Evolutionary conservation across 306 rosid genomes (phyloP), one percentile per base, ranked within the genome.

Genomic region (Trifolium subterraneum): DNA sequence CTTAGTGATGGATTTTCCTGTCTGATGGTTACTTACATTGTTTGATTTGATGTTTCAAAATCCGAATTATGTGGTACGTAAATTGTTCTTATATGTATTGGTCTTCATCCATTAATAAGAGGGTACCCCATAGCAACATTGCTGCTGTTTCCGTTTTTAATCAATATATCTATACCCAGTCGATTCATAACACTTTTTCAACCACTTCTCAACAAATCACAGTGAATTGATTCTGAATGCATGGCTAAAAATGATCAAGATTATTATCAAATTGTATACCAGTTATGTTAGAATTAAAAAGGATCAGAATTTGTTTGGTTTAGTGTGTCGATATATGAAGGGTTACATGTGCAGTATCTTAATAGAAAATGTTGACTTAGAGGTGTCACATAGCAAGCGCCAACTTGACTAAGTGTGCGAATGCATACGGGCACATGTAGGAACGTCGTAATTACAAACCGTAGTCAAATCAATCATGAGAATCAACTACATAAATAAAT

Each of bases 41-140:
- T 73, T 31, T 50, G 78, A 70, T 71, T 48, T 22, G 67, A 51
- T 48, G 12, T 11, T 82, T 12, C 47, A 56, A 56, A 23, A 23
- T 52, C 48, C 78, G 33, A 84, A 74, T 68, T 83, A 78, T 80
- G 77, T 70, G 75, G 75, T 44, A 71, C 61, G 52, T 19, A 36
- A 35, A 62, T 58, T 27, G 25, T 58, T 64, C 50, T 48, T 23
- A 58, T 9, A 20, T 20, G n/a, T 18, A 19, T 29, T 60, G 7
- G 31, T 68, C 27, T 13, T 10, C 69, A 45, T 35, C 59, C 83
- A 76, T 80, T 67, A 74, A 69, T 59, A 22, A 29, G 44, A 70
- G 63, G 50, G 75, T 68, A 18, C 80, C 79, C 68, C 75, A 66
- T 69, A 64, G 45, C 58, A 48, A 50, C 68, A 48, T 58, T 50